Conservation (phyloP, 2,329 filamentous ascomycete species). For the Botrytis aclada region DNA sequence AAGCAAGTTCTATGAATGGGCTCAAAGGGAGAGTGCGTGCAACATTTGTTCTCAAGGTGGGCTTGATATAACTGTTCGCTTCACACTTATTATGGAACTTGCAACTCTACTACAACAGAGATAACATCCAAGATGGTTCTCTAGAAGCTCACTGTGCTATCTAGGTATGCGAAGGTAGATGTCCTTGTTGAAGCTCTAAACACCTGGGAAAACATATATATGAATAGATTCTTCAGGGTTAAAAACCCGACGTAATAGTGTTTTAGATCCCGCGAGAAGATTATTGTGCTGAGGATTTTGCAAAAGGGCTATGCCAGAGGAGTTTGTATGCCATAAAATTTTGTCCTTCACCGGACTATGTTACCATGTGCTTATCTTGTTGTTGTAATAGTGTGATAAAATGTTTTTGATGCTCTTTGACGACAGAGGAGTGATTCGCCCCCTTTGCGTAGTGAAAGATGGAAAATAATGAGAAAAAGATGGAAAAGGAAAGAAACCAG, state of each 20-base stretch:
- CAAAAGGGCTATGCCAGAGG: neutral
- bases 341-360: neutral
- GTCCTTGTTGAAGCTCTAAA: neutral
- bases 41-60: neutral
- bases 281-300: neutral
- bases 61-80: neutral
- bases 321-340: neutral
- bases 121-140: neutral
- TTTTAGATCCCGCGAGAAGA: neutral
- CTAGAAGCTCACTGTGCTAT: neutral
- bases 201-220: too few relatives aligned
- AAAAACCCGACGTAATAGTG: neutral
- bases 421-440: neutral
- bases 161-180: neutral
- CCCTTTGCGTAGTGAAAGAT: neutral
- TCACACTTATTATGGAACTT: neutral
- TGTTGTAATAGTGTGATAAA: neutral
- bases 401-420: neutral
- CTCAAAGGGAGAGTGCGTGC: neutral
- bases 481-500: neutral
- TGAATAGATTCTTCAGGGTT: neutral
- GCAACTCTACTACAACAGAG: neutral
- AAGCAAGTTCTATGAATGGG: neutral
- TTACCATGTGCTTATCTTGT: neutral
- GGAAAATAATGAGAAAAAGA: neutral